Base-by-base conservation (phyloP, 2,329 filamentous ascomycete genomes). In the Aspergillus neotritici region DNA sequence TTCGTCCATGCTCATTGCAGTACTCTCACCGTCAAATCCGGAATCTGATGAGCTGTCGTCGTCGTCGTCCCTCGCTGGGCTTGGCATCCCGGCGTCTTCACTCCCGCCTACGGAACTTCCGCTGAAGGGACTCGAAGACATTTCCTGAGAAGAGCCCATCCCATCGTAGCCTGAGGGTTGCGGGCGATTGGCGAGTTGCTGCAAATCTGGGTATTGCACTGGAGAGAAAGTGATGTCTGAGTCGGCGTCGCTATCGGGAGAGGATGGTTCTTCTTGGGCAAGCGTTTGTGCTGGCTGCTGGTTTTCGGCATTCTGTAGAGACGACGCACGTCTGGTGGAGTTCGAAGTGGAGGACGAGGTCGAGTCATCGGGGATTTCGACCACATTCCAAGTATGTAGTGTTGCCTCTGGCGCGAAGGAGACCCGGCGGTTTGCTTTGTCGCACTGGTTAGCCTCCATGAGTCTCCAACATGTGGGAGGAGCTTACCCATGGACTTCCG, bases 321-420 rank as follows among this genome's bases (percentile, higher is more conserved):
- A 79, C 3, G 88, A 93, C 40, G 83, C 80, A 49, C 86, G 78
- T 54, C 87, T 75, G 10, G 86, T 87, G 9, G 83, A 82, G 51
- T 91, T 86, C 1, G 86, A 85, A 6, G 78, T 76, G 5, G 82
- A 84, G 9, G 81, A 83, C 11, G 84, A 86, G 1, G 89, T 94
- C 14, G 87, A 87, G 62, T 96, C 90, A 59, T 90, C 88, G 62
- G 82, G 78, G 50, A 90, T 86, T 60, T 97, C 91, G 34, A 96
- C 80, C 43, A 93, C 90, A 60, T 97, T 90, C 77, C 94, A 97
- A 0, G 93, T 98, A 63, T 98, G 93, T 30, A 98, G 76, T 3
- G 93, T 98, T 10, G 93, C 93, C 68, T 98, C 93, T 1, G 93
- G 93, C 4, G 93, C 93, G 66, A 98, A 98, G 0, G 91, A 97